Base-by-base conservation (phyloP, 1,284 basidiomycete genomes). In the Blastosporella zonata region DNA sequence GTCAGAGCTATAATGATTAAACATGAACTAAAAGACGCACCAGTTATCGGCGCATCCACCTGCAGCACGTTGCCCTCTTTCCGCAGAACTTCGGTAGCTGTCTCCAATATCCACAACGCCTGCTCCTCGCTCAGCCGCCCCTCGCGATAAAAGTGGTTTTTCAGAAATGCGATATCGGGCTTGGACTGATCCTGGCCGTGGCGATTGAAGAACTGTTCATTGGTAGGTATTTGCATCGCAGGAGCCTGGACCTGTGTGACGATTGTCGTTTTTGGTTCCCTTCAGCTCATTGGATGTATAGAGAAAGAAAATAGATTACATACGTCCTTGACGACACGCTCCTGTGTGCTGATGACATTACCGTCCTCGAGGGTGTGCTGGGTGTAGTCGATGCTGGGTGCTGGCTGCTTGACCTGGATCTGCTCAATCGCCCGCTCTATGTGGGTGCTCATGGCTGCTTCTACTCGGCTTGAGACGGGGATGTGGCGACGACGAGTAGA, bases 111-210 rank as follows among this genome's bases (percentile, higher is more conserved):
- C 73, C 83, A 94, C 48, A 93, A 66, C 13, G 92, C 92, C 69
- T 95, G 90, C 50, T 94, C 91, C 67, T 97, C 93, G 21, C 85
- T 93, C 60, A 97, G 63, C 42, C 93, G 75, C 0, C 96, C 96
- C 68, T 98, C 96, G 47, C 95, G 85, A 68, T 98, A 98, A 65
- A 99, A 97, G 71, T 99, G 96, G 62, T 98, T 98, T 78, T 99
- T 99, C 55, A 99, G 78, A 70, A 96, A 99, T 27, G 92, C 93
- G 61, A 98, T 80, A 69, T 98, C 91, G n/a, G 93, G 93, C 67
- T 94, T 95, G 29, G 84, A 78, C 41, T 81, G 82, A 70, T 94
- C 90, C 57, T 83, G 81, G 55, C 82, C 81, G 41, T 66, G 65
- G 48, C 64, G 64, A 51, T 87, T 87, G 72, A 86, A 96, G 79